These are phyloP conservation scores for Lonicera japonica DNA, from an alignment of 129 eudicot genomes.

Conservation along the genomic window DNA sequence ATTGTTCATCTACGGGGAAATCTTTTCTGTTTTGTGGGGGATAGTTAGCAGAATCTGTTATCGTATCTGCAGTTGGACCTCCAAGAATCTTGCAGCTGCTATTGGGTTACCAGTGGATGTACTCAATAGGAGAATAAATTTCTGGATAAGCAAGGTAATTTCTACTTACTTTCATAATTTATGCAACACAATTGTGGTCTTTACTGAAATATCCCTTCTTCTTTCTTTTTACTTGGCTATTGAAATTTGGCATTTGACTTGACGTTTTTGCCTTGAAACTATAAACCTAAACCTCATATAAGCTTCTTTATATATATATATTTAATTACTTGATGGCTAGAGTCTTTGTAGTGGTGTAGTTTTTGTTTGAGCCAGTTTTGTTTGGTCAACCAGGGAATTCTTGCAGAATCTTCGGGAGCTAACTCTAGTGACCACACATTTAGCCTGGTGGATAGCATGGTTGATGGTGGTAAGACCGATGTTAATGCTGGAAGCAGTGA, in stretches of 20 bases:
- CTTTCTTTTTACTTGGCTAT: background rate
- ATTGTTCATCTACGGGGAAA: background rate
- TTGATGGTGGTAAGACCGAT: constrained; percentile 49
- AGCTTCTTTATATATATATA: too few species aligned
- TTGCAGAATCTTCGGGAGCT: constrained; percentile 51
- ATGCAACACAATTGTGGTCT: background rate
- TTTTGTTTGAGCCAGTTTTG: constrained; percentile 1
- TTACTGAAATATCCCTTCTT: background rate
- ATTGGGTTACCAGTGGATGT: constrained; percentile 85
- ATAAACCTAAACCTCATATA: too few species aligned
- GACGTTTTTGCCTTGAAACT: too few species aligned
- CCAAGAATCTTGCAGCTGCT: constrained; percentile 80
- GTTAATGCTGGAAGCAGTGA: constrained; percentile 41
- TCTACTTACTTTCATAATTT: background rate
- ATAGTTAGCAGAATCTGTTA: background rate
- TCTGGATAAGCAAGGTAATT: constrained; percentile 91
- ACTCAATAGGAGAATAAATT: constrained; percentile 64
- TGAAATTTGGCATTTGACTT: background rate
- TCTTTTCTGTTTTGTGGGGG: background rate
- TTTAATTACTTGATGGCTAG: too few species aligned
- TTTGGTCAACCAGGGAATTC: constrained; percentile 55
- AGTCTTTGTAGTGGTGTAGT: too few species aligned
- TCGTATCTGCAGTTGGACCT: constrained; percentile 68
- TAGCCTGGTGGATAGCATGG: constrained; percentile 58
- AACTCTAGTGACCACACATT: constrained; percentile 55